Base-by-base conservation (phyloP, 2,329 filamentous ascomycete genomes). In the Aspergillus tubingensis region DNA sequence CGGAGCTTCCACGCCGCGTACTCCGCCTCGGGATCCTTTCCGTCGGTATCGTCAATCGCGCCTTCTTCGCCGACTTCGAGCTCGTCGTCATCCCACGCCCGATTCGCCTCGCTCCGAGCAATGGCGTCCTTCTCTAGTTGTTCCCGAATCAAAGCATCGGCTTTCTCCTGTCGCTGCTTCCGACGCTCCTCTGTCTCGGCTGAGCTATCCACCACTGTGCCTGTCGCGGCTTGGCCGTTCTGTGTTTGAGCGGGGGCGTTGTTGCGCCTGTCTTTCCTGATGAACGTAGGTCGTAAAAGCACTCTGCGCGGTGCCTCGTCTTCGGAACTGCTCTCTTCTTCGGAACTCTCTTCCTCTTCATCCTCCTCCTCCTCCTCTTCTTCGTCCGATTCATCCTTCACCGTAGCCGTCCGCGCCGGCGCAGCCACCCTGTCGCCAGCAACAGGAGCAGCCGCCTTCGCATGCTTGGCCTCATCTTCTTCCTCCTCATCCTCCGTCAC, bases 1-100 rank as follows among this genome's bases (percentile, higher is more conserved):
- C 95, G 88, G 53, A 99, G 83, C 73, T 94, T 95, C 94, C 95
- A 99, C 0, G 93, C 92, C 6, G 92, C 92, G 64, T 89, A 86
- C 76, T 99, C 95, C 7, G 91, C 92, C 64, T 90, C 92, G 0
- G 91, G 91, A 74, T 98, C 92, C 3, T 93, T 70, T 38, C 87
- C 91, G 74, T 99, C 95, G 2, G 89, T 91, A 70, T 96, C 95
- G 76, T 98, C 92, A 19, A 98, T 88, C 51, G 91, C 90, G 36
- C 88, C 87, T 60, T 86, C 86, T 25, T 86, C 86, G 21, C 85
- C 84, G 5, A 88, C 86, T n/a, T 87, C 85, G 17, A 85, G 83
- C 13, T 88, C 85, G 54, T 83, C 79, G 57, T 86, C 83, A 59
- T 96, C 93, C 92, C 93, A 97, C 70, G 92, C 88, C 73, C 91